A percentile compares a stretch with the other conserved stretches of the same genome.
Evolutionary conservation across 2,329 filamentous ascomycete species (phyloP).

Genomic region (Septoria linicola): DNA sequence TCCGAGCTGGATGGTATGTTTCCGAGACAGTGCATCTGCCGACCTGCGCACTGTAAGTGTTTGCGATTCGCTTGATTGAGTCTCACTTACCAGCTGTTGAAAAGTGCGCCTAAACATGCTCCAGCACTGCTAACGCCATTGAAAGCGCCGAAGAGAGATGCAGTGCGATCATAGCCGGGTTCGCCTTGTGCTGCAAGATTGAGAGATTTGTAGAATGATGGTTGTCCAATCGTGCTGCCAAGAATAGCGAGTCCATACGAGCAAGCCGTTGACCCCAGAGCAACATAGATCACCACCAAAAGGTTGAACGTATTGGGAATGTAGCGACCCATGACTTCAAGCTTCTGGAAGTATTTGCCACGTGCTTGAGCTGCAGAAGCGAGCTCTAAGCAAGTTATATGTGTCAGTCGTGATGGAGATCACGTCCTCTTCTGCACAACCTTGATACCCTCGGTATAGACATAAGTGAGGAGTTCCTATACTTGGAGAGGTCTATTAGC

Average conservation of each 20-base stretch:
- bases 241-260: slow-evolving; percentile 43
- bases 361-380: no score
- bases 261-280: slow-evolving; percentile 35
- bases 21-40: slow-evolving; percentile 42
- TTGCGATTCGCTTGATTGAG: no score
- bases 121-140: slow-evolving; percentile 49
- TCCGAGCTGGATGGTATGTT: slow-evolving; percentile 42
- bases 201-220: slow-evolving; percentile 47
- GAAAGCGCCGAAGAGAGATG: slow-evolving; percentile 46
- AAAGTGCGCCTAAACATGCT: slow-evolving; percentile 40
- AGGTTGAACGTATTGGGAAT: slow-evolving; percentile 15
- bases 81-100: slow-evolving; percentile 39
- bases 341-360: no score
- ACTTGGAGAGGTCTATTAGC: no score
- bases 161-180: slow-evolving; percentile 45
- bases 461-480: no score
- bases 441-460: no score
- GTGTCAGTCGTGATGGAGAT: no score
- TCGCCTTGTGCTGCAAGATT: slow-evolving; percentile 41
- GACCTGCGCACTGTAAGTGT: not conserved
- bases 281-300: slow-evolving; percentile 29
- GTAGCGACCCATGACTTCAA: not conserved
- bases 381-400: no score
- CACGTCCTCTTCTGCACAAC: no score
- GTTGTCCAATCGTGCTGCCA: slow-evolving; percentile 48